A percentile compares a stretch with the other conserved stretches of the same genome.
Conservation (phyloP, 202 grass and related monocot genomes). For the Dendrocalamus latiflorus region DNA sequence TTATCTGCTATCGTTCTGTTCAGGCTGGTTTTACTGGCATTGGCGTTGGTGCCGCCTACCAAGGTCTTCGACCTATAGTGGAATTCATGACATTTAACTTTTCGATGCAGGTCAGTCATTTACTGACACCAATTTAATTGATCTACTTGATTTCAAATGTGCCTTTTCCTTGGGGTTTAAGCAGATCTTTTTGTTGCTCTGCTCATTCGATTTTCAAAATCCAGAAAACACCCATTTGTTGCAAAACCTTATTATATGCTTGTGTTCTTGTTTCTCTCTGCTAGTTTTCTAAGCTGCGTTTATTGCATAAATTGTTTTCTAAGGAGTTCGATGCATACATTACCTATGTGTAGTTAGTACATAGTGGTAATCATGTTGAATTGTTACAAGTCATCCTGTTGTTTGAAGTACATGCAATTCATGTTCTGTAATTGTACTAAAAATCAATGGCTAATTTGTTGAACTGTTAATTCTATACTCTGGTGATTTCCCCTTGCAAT, state of each 20-base stretch:
- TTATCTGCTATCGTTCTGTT: too few species aligned
- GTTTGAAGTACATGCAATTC: neutral
- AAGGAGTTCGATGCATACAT: too few species aligned
- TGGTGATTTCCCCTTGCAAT: neutral
- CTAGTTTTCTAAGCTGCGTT: neutral
- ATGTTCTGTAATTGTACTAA: neutral
- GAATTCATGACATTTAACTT: conserved; percentile 99
- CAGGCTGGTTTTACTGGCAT: too few species aligned
- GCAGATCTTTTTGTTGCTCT: neutral
- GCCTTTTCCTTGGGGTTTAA: neutral
- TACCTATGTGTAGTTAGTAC: neutral
- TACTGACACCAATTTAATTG: neutral
- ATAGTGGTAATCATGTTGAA: neutral
- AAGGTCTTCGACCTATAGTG: conserved; percentile 76
- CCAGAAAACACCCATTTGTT: neutral
- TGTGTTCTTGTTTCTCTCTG: neutral
- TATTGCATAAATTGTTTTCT: neutral
- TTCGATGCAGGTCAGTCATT: conserved; percentile 79
- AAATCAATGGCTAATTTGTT: neutral
- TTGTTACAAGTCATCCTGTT: neutral
- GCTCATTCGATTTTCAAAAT: neutral
- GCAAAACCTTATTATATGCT: neutral
- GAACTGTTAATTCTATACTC: neutral
- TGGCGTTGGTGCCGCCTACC: conserved; percentile 96
- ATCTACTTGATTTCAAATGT: neutral